Evolutionary conservation across 2,329 filamentous ascomycete genomes (phyloP).

Genomic region (Torrubiella hemipterigena): DNA sequence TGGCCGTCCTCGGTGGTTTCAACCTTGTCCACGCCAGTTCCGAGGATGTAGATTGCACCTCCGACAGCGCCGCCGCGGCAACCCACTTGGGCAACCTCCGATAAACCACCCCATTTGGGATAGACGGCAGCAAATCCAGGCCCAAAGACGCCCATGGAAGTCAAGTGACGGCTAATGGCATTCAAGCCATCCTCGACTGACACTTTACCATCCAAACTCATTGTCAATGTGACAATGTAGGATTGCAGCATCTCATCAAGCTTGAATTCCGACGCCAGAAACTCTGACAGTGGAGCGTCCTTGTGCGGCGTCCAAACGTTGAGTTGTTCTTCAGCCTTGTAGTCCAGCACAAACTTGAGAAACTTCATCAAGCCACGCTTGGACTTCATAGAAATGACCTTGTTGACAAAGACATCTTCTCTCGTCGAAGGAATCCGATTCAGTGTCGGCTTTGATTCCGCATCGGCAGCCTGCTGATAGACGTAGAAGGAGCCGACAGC

Average conservation of each 20-base stretch:
- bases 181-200: conserved; percentile 56
- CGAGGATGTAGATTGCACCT: conserved; percentile 80
- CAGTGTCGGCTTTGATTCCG: conserved; percentile 27
- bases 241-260: conserved; percentile 57
- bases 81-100: conserved; percentile 82
- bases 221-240: conserved; percentile 52
- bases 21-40: conserved; percentile 45
- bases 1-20: conserved; percentile 9
- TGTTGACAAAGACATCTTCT: conserved; percentile 81
- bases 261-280: conserved; percentile 51
- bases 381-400: conserved; percentile 61
- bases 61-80: conserved; percentile 87
- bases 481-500: conserved; percentile 91
- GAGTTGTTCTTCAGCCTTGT: conserved; percentile 43
- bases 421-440: conserved; percentile 73
- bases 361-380: conserved; percentile 91
- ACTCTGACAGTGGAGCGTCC: conserved; percentile 40
- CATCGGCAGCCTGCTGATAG: conserved; percentile 30
- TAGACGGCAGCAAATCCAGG: conserved; percentile 81
- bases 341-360: conserved; percentile 72
- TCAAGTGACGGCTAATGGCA: conserved; percentile 66
- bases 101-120: conserved; percentile 83
- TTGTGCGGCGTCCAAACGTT: conserved; percentile 48
- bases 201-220: conserved; percentile 54
- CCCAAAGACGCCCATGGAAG: conserved; percentile 79